Evolutionary conservation across 2,329 filamentous ascomycete genomes (phyloP).

Genomic region (Daldinia sp.): DNA sequence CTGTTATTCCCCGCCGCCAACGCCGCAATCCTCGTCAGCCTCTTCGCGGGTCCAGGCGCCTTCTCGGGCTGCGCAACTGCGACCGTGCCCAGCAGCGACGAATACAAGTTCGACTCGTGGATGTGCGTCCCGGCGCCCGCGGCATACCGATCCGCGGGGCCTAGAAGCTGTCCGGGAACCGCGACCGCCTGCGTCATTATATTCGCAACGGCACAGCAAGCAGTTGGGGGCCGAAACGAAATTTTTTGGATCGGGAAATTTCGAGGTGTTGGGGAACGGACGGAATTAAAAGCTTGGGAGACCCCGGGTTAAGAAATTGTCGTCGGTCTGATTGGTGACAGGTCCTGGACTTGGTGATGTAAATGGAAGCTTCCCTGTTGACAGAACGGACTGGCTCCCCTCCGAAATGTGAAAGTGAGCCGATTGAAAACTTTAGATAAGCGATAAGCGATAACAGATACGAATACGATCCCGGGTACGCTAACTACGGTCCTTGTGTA

Average conservation of each 20-base stretch:
- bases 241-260: background rate
- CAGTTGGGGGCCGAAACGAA: background rate
- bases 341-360: slow-evolving; percentile 30
- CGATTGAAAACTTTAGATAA: slow-evolving; percentile 15
- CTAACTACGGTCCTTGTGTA: background rate
- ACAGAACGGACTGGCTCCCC: slow-evolving; percentile 13
- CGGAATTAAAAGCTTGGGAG: background rate
- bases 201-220: background rate
- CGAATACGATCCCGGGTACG: slow-evolving; percentile 4
- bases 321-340: background rate
- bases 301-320: slow-evolving; percentile 1
- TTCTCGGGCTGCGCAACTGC: slow-evolving; percentile 63
- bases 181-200: slow-evolving; percentile 62
- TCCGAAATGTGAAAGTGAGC: slow-evolving; percentile 30
- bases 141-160: slow-evolving; percentile 72
- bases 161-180: slow-evolving; percentile 86
- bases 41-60: slow-evolving; percentile 65
- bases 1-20: slow-evolving; percentile 45
- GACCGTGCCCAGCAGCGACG: slow-evolving; percentile 84
- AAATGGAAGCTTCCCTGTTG: slow-evolving; percentile 11
- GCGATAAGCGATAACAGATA: slow-evolving; percentile 2
- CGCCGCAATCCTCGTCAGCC: slow-evolving; percentile 68
- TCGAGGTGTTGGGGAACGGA: too few species aligned
- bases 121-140: slow-evolving; percentile 89
- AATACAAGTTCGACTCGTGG: slow-evolving; percentile 78